phyloP scores from a whole-genome alignment of 345 rosid genomes.

The Linum lewisii region DNA sequence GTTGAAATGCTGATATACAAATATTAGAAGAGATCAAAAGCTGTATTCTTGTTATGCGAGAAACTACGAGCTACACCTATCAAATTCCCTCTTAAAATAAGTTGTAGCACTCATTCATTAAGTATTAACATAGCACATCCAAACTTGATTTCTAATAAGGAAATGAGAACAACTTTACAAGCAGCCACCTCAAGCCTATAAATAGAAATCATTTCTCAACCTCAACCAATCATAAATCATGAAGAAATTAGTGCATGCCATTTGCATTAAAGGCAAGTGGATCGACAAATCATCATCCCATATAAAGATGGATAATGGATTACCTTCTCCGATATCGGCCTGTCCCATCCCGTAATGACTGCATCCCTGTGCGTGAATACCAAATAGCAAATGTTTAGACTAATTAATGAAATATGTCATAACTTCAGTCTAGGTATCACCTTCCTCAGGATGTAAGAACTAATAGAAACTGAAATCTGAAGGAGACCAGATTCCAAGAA shows the following conservation, averaged over 20 bases:
- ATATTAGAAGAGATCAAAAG: slow-evolving; percentile 7
- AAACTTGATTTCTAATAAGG: no score
- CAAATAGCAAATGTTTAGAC: not conserved
- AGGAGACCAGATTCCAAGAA: not conserved
- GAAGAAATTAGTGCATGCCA: no score
- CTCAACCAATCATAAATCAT: no score
- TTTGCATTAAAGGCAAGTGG: no score
- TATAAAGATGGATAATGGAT: not conserved
- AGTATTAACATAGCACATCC: not conserved
- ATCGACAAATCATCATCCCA: no score
- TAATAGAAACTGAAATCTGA: not conserved
- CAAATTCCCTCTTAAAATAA: not conserved
- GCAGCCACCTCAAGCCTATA: not conserved
- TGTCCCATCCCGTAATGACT: slow-evolving; percentile 50
- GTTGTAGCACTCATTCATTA: not conserved
- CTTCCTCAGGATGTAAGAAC: no score
- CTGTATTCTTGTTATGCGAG: not conserved
- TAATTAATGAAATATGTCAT: not conserved
- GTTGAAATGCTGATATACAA: not conserved
- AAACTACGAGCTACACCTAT: not conserved
- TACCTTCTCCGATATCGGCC: slow-evolving; percentile 59
- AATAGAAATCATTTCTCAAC: not conserved
- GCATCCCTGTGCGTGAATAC: slow-evolving; percentile 70
- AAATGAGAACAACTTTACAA: no score
- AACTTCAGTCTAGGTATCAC: no score